Conservation (phyloP, 176 grass and related monocot genomes). For the Eragrostis nindensis region DNA sequence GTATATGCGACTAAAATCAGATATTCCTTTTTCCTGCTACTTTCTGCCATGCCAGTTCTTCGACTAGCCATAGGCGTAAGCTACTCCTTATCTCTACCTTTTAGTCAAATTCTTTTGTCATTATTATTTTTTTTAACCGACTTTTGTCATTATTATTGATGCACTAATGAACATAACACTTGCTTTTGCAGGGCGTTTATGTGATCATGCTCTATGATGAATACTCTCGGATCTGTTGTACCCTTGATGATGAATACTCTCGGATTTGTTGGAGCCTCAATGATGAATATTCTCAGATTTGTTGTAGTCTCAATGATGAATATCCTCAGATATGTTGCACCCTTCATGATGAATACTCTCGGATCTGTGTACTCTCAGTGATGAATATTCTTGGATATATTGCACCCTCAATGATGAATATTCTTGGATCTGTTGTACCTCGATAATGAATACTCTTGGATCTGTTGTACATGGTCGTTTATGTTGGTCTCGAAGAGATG, state of each 20-base stretch:
- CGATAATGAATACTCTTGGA: no score
- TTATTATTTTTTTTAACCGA: no score
- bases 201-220: background rate
- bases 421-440: no score
- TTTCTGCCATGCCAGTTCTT: background rate
- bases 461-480: no score
- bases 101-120: background rate
- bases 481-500: no score
- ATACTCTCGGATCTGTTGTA: background rate
- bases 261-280: background rate
- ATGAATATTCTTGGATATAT: no score
- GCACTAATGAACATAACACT: background rate
- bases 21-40: no score
- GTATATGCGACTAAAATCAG: no score
- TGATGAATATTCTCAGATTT: background rate
- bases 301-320: background rate
- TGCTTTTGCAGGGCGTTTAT: background rate
- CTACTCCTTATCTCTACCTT: background rate
- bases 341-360: no score
- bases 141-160: background rate
- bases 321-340: no score
- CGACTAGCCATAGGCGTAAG: background rate
- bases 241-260: background rate
- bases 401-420: no score
- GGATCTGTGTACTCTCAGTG: no score